Evolutionary conservation across 192 early-diverging fungal genomes (phyloP).

Genomic region (Lobulomyces angularis): DNA sequence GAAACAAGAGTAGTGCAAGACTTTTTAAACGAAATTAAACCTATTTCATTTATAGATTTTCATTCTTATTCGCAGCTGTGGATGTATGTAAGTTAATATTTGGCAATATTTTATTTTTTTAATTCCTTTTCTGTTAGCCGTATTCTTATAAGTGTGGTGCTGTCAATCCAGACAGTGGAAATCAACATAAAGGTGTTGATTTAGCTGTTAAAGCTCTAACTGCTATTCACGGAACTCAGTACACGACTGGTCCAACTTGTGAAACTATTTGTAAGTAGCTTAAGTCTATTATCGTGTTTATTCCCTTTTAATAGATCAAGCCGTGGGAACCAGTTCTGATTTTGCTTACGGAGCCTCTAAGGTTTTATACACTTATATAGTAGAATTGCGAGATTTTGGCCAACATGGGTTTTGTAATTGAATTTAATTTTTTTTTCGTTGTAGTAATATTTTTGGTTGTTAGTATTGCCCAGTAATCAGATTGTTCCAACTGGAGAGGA

Average conservation of each 20-base stretch:
- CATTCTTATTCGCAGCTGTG: constrained; percentile 46
- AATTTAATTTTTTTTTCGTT: too few species aligned
- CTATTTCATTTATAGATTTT: constrained; percentile 15
- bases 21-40: constrained; percentile 26
- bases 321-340: constrained; percentile 11
- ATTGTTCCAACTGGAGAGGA: constrained; percentile 31
- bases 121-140: too few species aligned
- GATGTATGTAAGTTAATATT: too few species aligned
- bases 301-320: not conserved
- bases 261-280: constrained; percentile 19
- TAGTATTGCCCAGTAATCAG: constrained; percentile 28
- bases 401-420: constrained; percentile 30
- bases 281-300: not conserved
- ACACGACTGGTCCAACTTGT: constrained; percentile 25
- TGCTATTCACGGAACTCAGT: constrained; percentile 20
- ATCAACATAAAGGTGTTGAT: constrained; percentile 19
- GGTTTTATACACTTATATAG: constrained; percentile 31
- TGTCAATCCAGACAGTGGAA: constrained; percentile 19
- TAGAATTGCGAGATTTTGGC: constrained; percentile 29
- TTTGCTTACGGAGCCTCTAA: constrained; percentile 26
- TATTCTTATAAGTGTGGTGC: constrained; percentile 22
- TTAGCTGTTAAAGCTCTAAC: constrained; percentile 20
- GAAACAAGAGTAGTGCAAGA: constrained; percentile 36
- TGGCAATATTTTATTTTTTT: too few species aligned
- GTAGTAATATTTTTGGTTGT: too few species aligned